A percentile compares a stretch with the other conserved stretches of the same genome.
Conservation (phyloP, 495 filamentous ascomycete genomes). For the Xylaria bambusicola region DNA sequence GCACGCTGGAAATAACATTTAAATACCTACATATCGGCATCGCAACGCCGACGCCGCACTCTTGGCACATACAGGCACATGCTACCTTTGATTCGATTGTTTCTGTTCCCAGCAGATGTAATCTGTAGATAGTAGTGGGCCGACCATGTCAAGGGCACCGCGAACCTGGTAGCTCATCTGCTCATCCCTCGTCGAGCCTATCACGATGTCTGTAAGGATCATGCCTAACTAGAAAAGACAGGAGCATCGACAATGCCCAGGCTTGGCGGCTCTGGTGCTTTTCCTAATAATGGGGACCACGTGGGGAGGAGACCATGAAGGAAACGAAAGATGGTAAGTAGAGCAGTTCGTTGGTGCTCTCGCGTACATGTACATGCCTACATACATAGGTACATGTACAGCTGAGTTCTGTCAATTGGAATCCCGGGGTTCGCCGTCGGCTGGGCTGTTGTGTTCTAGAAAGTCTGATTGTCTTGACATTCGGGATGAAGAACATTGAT, state of each 20-base stretch:
- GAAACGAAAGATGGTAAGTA: too few species aligned
- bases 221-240: background rate
- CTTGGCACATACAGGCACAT: background rate
- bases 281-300: background rate
- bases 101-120: too few species aligned
- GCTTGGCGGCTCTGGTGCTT: background rate
- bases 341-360: too few species aligned
- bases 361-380: too few species aligned
- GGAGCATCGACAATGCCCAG: slow-evolving; percentile 6
- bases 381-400: too few species aligned
- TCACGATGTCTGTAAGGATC: background rate
- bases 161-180: background rate
- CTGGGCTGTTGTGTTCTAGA: background rate
- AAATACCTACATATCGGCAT: slow-evolving; percentile 1
- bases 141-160: too few species aligned
- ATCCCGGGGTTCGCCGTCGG: background rate
- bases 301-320: too few species aligned
- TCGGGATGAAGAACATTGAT: background rate
- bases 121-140: too few species aligned
- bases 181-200: background rate
- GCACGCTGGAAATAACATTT: background rate
- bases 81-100: too few species aligned
- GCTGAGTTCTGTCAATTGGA: too few species aligned
- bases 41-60: background rate
- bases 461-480: background rate